phyloP scores from a whole-genome alignment of 139 green algal genomes.

The Volvox africanus region DNA sequence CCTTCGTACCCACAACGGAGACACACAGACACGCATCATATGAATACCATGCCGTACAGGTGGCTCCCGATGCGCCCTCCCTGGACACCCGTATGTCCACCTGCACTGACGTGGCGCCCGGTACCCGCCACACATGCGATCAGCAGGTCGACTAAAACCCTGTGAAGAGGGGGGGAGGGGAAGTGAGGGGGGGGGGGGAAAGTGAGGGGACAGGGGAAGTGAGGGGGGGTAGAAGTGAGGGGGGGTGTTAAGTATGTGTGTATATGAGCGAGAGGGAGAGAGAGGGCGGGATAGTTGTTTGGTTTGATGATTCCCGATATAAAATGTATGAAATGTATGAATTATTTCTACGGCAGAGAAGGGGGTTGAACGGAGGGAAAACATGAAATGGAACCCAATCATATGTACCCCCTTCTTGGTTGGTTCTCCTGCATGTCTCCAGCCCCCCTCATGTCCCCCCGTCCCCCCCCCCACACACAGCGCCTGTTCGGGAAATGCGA shows the following conservation, averaged over 20 bases:
- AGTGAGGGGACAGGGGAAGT: background rate
- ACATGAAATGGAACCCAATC: too few relatives aligned
- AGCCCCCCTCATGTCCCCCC: too few relatives aligned
- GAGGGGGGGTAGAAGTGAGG: background rate
- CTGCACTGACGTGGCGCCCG: slow-evolving; percentile 35
- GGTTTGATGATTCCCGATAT: too few relatives aligned
- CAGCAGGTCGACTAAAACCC: background rate
- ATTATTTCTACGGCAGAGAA: too few relatives aligned
- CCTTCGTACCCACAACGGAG: too few relatives aligned
- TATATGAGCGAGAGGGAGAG: too few relatives aligned
- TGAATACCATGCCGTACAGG: background rate
- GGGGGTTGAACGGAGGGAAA: too few relatives aligned
- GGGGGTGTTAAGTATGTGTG: background rate
- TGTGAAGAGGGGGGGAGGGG: too few relatives aligned
- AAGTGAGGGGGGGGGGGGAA: background rate
- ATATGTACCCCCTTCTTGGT: too few relatives aligned
- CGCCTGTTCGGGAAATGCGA: slow-evolving; percentile 46
- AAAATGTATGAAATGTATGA: too few relatives aligned
- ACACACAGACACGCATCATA: too few relatives aligned
- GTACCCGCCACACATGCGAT: slow-evolving; percentile 44
- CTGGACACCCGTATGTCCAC: slow-evolving; percentile 9
- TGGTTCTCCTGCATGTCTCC: background rate
- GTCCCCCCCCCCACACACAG: background rate
- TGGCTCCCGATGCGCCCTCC: slow-evolving; percentile 26
- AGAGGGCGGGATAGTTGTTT: too few relatives aligned